phyloP scores from a whole-genome alignment of 805 yeast genomes.

The Brettanomyces custersianus region DNA sequence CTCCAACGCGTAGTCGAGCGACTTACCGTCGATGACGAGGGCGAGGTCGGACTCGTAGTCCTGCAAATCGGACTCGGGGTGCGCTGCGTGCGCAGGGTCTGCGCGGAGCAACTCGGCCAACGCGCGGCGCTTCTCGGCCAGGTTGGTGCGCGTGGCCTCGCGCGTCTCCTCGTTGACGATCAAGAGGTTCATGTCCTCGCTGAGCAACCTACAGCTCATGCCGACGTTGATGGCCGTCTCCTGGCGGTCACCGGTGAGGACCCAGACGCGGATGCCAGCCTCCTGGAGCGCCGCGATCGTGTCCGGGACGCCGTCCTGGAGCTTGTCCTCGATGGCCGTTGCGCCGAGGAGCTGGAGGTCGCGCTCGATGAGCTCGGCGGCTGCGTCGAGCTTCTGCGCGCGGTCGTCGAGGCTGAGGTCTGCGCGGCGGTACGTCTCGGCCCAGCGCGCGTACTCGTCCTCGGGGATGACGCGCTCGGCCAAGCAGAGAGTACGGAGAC shows the following conservation, averaged over 20 bases:
- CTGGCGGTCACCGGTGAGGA: slow-evolving; percentile 95
- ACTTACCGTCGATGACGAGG: slow-evolving; percentile 87
- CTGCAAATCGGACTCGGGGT: slow-evolving; percentile 52
- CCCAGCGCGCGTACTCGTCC: slow-evolving; percentile 71
- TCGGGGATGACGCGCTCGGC: slow-evolving; percentile 77
- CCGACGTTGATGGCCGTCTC: slow-evolving; percentile 98
- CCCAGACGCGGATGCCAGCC: slow-evolving; percentile 98
- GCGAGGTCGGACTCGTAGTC: slow-evolving; percentile 78
- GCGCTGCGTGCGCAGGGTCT: slow-evolving; percentile 6
- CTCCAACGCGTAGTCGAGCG: slow-evolving; percentile 79
- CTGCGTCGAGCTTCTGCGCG: slow-evolving; percentile 68
- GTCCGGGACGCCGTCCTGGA: slow-evolving; percentile 98
- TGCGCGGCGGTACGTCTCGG: slow-evolving; percentile 59
- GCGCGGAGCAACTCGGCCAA: slow-evolving; percentile 30
- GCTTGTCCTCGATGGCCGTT: slow-evolving; percentile 95
- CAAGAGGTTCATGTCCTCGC: slow-evolving; percentile 92
- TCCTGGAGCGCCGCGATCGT: slow-evolving; percentile 90
- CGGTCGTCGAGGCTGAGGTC: slow-evolving; percentile 75
- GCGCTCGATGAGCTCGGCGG: slow-evolving; percentile 81
- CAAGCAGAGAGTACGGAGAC: slow-evolving; percentile 87
- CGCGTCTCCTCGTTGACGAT: slow-evolving; percentile 80
- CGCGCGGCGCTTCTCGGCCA: slow-evolving; percentile 68
- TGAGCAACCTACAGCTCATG: slow-evolving; percentile 88
- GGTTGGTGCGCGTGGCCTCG: slow-evolving; percentile 66
- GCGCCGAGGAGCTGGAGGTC: slow-evolving; percentile 83